A percentile compares a stretch with the other conserved stretches of the same genome.
Conservation (phyloP, 306 rosid species). For the Fagus sylvatica region DNA sequence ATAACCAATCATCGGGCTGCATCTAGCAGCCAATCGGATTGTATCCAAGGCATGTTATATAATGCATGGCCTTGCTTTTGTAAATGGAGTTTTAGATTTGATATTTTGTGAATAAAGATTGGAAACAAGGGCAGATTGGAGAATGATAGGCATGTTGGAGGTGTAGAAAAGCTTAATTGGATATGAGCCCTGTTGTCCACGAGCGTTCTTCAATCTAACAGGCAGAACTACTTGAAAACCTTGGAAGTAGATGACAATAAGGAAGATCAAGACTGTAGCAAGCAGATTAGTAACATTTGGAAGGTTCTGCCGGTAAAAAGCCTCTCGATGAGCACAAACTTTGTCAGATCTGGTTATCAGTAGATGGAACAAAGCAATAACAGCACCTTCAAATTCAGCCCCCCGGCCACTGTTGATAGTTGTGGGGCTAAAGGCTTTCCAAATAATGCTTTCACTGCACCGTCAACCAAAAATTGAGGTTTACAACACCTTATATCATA, state of each 20-base stretch:
- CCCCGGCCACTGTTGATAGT: conserved; percentile 57
- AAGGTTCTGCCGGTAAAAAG: conserved; percentile 59
- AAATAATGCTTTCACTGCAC: conserved; percentile 54
- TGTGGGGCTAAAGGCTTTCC: conserved; percentile 65
- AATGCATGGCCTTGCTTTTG: too few relatives aligned
- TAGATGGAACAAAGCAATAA: conserved; percentile 51
- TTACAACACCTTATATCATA: background rate
- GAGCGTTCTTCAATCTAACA: conserved; percentile 56
- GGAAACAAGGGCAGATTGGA: conserved; percentile 54
- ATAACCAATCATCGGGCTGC: too few relatives aligned
- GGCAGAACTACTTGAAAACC: conserved; percentile 59
- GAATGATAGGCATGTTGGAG: conserved; percentile 64
- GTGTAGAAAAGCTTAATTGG: conserved; percentile 62
- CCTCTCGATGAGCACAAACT: conserved; percentile 53
- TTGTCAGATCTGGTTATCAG: conserved; percentile 50
- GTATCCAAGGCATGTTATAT: too few relatives aligned
- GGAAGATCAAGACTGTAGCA: conserved; percentile 52
- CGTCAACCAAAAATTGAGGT: background rate
- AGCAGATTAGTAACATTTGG: conserved; percentile 58
- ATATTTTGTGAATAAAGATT: conserved; percentile 49
- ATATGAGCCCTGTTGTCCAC: conserved; percentile 53
- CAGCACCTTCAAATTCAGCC: conserved; percentile 63
- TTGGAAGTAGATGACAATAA: conserved; percentile 56
- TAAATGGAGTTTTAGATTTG: too few relatives aligned
- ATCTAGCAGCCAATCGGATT: too few relatives aligned